Percentiles rank a stretch among this genome's conserved stretches.
Conservation (phyloP, 108 stramenopile species). For the Aurantiochytrium sp. region DNA sequence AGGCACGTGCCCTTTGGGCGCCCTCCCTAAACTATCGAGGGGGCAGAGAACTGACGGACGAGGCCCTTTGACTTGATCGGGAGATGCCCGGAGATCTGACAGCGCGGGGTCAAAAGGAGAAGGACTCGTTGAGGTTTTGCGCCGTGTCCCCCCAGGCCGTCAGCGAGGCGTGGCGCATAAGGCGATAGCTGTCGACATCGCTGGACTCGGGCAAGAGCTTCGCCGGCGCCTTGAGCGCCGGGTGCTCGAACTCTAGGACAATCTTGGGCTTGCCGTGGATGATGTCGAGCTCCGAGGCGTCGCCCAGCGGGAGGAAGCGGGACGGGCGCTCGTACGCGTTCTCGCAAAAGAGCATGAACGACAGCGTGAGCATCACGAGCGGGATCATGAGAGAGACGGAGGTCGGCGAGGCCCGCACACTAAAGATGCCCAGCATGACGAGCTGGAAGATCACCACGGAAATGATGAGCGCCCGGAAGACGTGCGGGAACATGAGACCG, state of each 20-base stretch:
- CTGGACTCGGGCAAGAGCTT: neutral
- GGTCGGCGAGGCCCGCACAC: neutral
- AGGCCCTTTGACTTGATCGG: no score
- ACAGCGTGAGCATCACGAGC: neutral
- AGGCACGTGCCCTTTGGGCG: neutral
- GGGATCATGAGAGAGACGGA: neutral
- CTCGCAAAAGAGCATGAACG: slow-evolving; percentile 25
- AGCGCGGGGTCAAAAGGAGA: neutral
- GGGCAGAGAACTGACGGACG: no score
- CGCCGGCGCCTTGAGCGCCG: neutral
- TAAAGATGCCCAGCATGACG: slow-evolving; percentile 24
- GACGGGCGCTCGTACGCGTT: slow-evolving; percentile 19
- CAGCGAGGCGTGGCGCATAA: neutral
- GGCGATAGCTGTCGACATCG: neutral
- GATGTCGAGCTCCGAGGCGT: slow-evolving; percentile 1
- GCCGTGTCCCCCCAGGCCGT: neutral
- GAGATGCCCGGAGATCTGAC: no score
- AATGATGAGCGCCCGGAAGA: slow-evolving; percentile 9
- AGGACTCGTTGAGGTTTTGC: neutral
- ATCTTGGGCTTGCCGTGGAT: neutral
- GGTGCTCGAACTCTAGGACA: neutral
- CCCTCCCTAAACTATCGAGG: no score
- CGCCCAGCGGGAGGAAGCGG: neutral
- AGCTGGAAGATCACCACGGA: neutral
- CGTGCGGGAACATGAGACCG: neutral